Evolutionary conservation across 495 filamentous ascomycete genomes (phyloP).

Genomic region (Xylaria intraflava): DNA sequence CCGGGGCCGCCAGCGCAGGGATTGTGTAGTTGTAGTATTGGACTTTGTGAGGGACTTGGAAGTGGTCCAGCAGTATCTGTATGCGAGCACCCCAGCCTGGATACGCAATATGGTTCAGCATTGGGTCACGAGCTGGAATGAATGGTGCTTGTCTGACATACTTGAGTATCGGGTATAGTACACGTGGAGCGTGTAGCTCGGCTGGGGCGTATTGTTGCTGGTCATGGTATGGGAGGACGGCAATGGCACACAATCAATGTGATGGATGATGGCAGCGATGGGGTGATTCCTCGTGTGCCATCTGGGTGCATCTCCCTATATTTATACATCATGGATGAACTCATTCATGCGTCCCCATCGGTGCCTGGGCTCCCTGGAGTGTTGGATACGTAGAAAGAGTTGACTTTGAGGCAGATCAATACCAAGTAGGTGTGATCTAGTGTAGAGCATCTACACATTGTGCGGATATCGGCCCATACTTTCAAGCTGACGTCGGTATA

Average conservation of each 20-base stretch:
- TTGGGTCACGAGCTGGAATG: not conserved
- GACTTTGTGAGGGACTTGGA: slow-evolving; percentile 14
- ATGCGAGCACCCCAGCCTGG: slow-evolving; percentile 21
- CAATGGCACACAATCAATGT: no score
- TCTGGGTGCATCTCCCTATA: no score
- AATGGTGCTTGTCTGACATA: slow-evolving; percentile 1
- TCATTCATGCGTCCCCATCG: no score
- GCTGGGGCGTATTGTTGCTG: not conserved
- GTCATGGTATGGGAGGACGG: no score
- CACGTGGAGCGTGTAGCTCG: slow-evolving; percentile 13
- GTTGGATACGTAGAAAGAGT: no score
- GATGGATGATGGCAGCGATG: not conserved
- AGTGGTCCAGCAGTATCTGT: slow-evolving; percentile 14
- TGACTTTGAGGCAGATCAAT: not conserved
- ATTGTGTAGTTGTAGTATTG: slow-evolving; percentile 10
- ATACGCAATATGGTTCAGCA: not conserved
- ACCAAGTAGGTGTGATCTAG: not conserved
- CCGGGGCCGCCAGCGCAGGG: slow-evolving; percentile 5
- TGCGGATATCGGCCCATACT: no score
- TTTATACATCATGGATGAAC: no score
- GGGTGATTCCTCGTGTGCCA: no score
- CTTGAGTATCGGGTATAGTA: slow-evolving; percentile 24
- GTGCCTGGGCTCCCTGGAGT: no score
- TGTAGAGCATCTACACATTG: no score
- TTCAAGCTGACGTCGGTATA: no score